Evolutionary conservation across 306 rosid species (phyloP), one percentile per base, ranked within the genome.

Genomic region (Prunus mira): DNA sequence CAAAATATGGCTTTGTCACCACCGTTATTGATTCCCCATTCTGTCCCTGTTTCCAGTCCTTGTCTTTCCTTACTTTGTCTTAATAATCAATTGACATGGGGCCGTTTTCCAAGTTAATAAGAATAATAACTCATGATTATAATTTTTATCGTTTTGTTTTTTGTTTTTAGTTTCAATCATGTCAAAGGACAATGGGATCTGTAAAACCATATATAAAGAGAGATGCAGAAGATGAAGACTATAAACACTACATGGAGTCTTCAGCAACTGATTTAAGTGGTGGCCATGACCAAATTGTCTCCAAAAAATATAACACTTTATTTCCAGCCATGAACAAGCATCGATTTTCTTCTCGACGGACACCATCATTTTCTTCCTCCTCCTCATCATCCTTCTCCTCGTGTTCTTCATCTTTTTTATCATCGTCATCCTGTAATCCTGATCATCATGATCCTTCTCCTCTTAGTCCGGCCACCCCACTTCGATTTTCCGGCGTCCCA

Each of bases 401-500:
- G 2, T 86, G 84, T 1, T 82, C 86, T 32, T 86, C 93, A 8
- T 89, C 89, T 41, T 41, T 84, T 13, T 76, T 79, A 51, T 87
- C 92, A 12, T 75, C 78, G 7, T 10, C 63, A 60, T 78, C 63
- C 61, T 78, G 55, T n/a, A 84, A 81, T n/a, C 82, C 57, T 20
- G 90, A 89, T 30, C 86, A 83, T 41, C 45, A 76, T 46, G 73
- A 17, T 6, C 5, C 70, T 43, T 79, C 86, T 38, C 86, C 87
- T 1, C 77, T 78, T 2, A 78, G 85, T 20, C 90, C 80, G 30
- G 82, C 86, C 51, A 78, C 87, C 15, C 93, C 96, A 1, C 79
- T 83, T 47, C 82, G 83, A 45, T 79, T 85, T 79, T 90, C 97
- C 11, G 91, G 98, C n/a, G 89, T 91, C 45, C 99, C 99, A 10